Base-by-base conservation (phyloP, 2,329 filamentous ascomycete genomes). In the Ambrosiella cleistominuta region DNA sequence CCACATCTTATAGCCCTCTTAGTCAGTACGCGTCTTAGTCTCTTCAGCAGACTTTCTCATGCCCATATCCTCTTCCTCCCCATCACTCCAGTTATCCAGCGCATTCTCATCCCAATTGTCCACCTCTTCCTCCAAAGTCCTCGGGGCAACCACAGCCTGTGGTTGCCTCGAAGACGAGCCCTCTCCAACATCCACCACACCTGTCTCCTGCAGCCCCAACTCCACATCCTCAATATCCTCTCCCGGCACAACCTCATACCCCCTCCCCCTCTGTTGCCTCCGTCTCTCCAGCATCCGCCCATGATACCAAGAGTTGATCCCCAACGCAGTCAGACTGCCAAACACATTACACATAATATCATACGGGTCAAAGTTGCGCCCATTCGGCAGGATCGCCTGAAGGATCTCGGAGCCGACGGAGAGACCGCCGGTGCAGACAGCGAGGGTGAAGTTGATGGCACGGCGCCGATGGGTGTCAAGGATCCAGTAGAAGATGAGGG, bases 81-180 rank as follows among this genome's bases (percentile, higher is more conserved):
- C 75, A n/a, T 78, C 76, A 36, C 77, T 77, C 78, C 77, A 80
- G 9, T 75, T 71, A 63, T 81, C 78, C 15, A 72, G 70, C 1
- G 75, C 78, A 62, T 95, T 93, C 71, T 95, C 90, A 66, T 95
- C 89, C 89, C 90, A 95, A 64, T 91, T 88, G 66, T 95, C 90
- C 7, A 95, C 78, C 71, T 94, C 87, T 60, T 91, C 80, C 64
- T 94, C 89, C 17, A 95, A 67, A 17, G 70, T 70, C 37, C 65
- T 65, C 1, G 68, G 69, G 6, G 66, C 66, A 12, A 66, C 63
- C 2, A 66, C 66, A 62, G 55, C 64, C 4, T 61, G 62, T n/a
- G 11, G 36, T 19, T 55, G 52, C 11, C 44, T 13, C 44, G n/a
- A 13, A 8, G 44, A 17, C 2, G 19, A 27, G 27, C 27, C 27